These are phyloP conservation scores for Vitis rupestris DNA, from an alignment of 164 flowering plant species.

Conservation along the genomic window DNA sequence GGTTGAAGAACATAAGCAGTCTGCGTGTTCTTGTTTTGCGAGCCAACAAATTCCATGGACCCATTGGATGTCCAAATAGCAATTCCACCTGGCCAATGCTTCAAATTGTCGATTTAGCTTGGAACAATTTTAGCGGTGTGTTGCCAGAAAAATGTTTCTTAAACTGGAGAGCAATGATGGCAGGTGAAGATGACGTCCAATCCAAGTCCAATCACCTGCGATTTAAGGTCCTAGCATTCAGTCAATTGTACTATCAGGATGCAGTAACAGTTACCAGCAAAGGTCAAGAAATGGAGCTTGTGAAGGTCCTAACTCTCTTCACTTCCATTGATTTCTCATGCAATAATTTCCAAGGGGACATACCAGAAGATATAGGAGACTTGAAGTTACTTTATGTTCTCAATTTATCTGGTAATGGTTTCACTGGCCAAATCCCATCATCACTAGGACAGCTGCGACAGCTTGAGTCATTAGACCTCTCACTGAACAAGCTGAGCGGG, in stretches of 20 bases:
- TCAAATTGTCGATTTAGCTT: background rate
- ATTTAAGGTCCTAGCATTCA: too few species aligned
- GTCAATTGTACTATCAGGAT: too few species aligned
- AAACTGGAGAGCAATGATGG: background rate
- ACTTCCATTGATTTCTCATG: too few species aligned
- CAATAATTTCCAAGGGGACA: background rate
- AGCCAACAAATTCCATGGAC: conserved; percentile 48
- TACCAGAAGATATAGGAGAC: conserved; percentile 3
- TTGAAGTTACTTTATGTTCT: background rate
- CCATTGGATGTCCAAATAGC: conserved; percentile 11
- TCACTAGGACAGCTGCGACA: too few species aligned
- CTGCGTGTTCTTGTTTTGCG: conserved; percentile 64
- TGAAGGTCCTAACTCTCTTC: too few species aligned
- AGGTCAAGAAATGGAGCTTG: too few species aligned
- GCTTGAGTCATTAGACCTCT: conserved; percentile 7
- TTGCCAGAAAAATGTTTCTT: background rate
- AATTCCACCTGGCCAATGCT: background rate
- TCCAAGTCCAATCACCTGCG: too few species aligned
- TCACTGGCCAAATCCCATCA: too few species aligned
- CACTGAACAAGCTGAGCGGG: conserved; percentile 30
- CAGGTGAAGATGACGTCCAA: too few species aligned
- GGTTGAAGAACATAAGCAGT: conserved; percentile 27
- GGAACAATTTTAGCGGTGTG: background rate
- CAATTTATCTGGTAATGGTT: background rate
- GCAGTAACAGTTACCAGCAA: too few species aligned